These are phyloP conservation scores for Umbelopsis sp. DNA, from an alignment of 371 early-diverging fungal genomes.

Conservation along the genomic window DNA sequence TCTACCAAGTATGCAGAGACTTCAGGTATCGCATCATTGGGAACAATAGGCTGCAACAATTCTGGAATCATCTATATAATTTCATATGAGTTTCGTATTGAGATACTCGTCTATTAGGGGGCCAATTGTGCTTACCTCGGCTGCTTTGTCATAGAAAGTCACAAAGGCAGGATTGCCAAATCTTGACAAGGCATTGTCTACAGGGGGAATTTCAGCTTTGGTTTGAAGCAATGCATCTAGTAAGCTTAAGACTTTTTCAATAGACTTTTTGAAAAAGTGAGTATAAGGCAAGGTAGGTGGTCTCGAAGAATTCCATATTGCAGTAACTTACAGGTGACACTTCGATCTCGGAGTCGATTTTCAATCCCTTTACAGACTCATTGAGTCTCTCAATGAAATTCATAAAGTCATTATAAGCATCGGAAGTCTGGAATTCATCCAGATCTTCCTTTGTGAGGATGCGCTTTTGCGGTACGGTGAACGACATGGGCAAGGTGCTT, in stretches of 20 bases:
- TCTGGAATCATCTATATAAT: conserved; percentile 23
- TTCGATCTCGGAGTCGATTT: conserved; percentile 50
- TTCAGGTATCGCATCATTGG: conserved; percentile 65
- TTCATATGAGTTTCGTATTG: not conserved
- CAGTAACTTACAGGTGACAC: conserved; percentile 52
- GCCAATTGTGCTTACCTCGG: conserved; percentile 43
- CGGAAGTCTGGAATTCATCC: conserved; percentile 72
- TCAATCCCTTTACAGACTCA: conserved; percentile 69
- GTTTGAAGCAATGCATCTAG: conserved; percentile 66
- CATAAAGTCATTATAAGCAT: conserved; percentile 65
- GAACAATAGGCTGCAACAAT: conserved; percentile 49
- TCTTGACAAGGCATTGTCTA: conserved; percentile 76
- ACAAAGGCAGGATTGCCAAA: conserved; percentile 95
- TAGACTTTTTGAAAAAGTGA: conserved; percentile 40
- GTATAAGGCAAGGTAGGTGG: not conserved
- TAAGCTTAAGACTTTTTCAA: conserved; percentile 59
- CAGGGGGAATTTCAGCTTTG: conserved; percentile 76
- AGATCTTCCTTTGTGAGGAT: conserved; percentile 89
- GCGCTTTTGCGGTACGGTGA: conserved; percentile 61
- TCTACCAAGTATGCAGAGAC: conserved; percentile 81
- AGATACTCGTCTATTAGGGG: not conserved
- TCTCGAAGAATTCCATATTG: not conserved
- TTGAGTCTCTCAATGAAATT: conserved; percentile 75
- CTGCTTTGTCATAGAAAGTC: conserved; percentile 73
- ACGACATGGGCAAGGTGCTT: conserved; percentile 24